Conservation (phyloP, 768 basidiomycete species). For the Pulveroboletus sp. region DNA sequence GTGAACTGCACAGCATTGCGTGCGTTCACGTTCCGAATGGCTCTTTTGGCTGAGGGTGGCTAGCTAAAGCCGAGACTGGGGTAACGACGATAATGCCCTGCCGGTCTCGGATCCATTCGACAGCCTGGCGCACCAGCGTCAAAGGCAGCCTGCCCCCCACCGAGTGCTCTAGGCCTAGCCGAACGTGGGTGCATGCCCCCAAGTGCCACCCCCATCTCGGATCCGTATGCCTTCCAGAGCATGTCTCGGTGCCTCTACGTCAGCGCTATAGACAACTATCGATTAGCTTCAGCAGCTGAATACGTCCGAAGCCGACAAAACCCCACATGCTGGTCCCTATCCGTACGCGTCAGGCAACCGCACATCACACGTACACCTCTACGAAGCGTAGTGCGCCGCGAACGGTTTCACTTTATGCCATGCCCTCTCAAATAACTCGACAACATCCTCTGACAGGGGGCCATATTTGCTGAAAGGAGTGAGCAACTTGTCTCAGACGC, state of each 20-base stretch:
- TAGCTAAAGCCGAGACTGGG: background rate
- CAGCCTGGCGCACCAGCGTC: background rate
- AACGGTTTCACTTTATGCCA: conserved; percentile 6
- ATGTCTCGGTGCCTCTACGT: background rate
- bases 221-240: background rate
- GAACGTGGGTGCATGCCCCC: background rate
- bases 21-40: background rate
- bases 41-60: background rate
- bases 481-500: background rate
- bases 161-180: background rate
- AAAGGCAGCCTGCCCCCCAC: background rate
- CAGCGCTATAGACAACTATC: no score
- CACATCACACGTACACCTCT: background rate
- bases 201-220: background rate
- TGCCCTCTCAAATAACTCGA: conserved; percentile 10
- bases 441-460: conserved; percentile 10
- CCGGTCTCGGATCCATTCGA: conserved; percentile 2
- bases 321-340: background rate
- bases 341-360: background rate
- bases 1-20: no score
- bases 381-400: conserved; percentile 11
- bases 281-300: background rate
- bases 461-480: conserved; percentile 17
- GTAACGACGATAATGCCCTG: background rate
- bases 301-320: background rate